Evolutionary conservation across 2,329 filamentous ascomycete species (phyloP).

Genomic region (Exophiala sideris): DNA sequence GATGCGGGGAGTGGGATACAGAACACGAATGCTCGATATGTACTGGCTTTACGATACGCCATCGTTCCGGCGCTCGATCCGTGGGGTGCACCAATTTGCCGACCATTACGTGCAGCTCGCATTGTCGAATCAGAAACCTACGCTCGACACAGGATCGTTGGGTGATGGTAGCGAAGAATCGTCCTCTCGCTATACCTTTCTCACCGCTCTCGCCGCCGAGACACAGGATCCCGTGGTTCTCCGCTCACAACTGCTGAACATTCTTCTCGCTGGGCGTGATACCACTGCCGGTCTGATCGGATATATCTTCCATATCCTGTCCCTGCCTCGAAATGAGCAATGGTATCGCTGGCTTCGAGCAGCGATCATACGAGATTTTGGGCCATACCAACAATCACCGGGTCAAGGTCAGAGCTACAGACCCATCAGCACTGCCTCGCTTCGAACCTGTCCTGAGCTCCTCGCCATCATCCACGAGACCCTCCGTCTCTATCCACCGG

Average conservation of each 20-base stretch:
- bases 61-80: constrained; percentile 31
- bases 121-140: not conserved
- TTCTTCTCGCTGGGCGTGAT: constrained; percentile 28
- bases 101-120: not conserved
- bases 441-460: not conserved
- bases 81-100: not conserved
- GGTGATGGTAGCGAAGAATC: too few relatives aligned
- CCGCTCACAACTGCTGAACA: constrained; percentile 20
- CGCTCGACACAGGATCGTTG: too few relatives aligned
- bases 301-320: constrained; percentile 38
- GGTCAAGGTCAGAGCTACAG: too few relatives aligned
- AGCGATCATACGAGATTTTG: constrained; percentile 2
- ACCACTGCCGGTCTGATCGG: constrained; percentile 29
- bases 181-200: too few relatives aligned
- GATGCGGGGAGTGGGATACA: not conserved
- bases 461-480: constrained; percentile 55
- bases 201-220: too few relatives aligned
- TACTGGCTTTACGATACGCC: constrained; percentile 39
- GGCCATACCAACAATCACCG: constrained; percentile 28
- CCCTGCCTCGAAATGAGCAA: constrained; percentile 35
- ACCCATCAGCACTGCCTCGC: constrained; percentile 38
- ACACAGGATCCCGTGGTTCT: not conserved
- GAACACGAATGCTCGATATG: constrained; percentile 14
- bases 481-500: constrained; percentile 37
- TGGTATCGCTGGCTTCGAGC: constrained; percentile 2